Base-by-base conservation (phyloP, 2,329 filamentous ascomycete species). In the Aspergillus sojae region DNA sequence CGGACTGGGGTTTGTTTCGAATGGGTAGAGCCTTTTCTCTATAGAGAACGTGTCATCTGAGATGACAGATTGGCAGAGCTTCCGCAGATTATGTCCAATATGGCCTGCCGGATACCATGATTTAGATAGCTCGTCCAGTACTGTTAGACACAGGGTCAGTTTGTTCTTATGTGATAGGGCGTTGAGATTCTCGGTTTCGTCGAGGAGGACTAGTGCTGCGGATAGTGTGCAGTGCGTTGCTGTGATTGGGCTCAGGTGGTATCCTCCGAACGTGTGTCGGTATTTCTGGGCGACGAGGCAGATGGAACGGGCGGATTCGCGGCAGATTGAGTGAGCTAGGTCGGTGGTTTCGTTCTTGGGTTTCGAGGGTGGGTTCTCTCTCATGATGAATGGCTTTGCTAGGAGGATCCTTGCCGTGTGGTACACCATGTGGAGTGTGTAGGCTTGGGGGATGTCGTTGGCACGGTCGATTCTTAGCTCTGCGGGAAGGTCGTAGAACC, bases 221-320 rank as follows among this genome's bases (percentile, higher is more conserved):
- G 74, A 78, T 6, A 79, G 65, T 3, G 70, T 74, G 63, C 74
- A 79, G 58, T 79, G 73, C 1, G 75, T 78, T 0, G 76, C 72
- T 1, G 76, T 73, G 1, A 79, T 70, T 4, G 77, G 76, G 48
- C 76, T 78, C 16, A 62, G 63, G 30, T 67, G 75, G 65, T 79
- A 79, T 39, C 71, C 72, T 34, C 76, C 77, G 59, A 77, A 79
- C 2, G 57, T 64, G 26, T 75, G 68, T 23, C 74, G 69, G 57
- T 78, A 78, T 57, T 74, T 73, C 45, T 77, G 69, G 10, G 68
- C 67, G 19, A 75, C 62, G 16, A 70, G 36, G 43, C 70, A 70
- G 45, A 75, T 73, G 14, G 63, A 61, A 6, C 68, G 68, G 4
- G 70, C 64, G 12, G 76, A 71, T 43, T 71, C 67, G 16, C 52